These are phyloP conservation scores for Moricandia moricandioides DNA, from an alignment of 345 rosid genomes.

Conservation along the genomic window DNA sequence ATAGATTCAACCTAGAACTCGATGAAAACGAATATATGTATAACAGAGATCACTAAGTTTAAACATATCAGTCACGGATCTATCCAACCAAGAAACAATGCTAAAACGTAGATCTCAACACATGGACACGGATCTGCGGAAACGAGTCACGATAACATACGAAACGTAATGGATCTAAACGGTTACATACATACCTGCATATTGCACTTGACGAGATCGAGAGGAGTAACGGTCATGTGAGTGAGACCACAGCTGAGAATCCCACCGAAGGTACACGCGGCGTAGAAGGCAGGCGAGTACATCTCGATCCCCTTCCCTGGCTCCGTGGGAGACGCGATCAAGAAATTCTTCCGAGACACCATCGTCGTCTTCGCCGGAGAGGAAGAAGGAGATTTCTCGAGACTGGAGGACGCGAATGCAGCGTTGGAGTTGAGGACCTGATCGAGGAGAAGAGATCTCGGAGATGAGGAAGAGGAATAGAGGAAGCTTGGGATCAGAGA, in stretches of 20 bases:
- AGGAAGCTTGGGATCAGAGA: conserved; percentile 70
- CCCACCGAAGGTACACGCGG: conserved; percentile 88
- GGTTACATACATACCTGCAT: conserved; percentile 68
- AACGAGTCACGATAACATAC: neutral
- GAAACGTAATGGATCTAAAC: neutral
- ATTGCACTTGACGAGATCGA: conserved; percentile 98
- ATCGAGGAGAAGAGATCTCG: conserved; percentile 38
- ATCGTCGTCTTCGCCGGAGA: conserved; percentile 25
- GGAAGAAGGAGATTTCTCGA: conserved; percentile 37
- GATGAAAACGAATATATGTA: neutral
- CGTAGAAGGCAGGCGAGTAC: conserved; percentile 89
- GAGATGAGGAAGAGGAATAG: conserved; percentile 47
- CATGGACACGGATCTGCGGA: conserved; percentile 9
- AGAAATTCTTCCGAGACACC: conserved; percentile 28
- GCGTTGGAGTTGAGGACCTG: conserved; percentile 37
- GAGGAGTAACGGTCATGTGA: conserved; percentile 95
- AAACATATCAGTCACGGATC: neutral
- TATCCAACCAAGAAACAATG: neutral
- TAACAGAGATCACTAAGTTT: neutral
- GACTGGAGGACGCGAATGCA: conserved; percentile 21
- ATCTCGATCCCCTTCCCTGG: conserved; percentile 70
- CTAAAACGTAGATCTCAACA: conserved; percentile 28
- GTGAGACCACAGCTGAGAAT: conserved; percentile 94
- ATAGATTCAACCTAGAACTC: neutral
- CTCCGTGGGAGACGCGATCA: conserved; percentile 63